Conservation (phyloP, 805 yeast genomes). For the Hanseniaspora guilliermondii region DNA sequence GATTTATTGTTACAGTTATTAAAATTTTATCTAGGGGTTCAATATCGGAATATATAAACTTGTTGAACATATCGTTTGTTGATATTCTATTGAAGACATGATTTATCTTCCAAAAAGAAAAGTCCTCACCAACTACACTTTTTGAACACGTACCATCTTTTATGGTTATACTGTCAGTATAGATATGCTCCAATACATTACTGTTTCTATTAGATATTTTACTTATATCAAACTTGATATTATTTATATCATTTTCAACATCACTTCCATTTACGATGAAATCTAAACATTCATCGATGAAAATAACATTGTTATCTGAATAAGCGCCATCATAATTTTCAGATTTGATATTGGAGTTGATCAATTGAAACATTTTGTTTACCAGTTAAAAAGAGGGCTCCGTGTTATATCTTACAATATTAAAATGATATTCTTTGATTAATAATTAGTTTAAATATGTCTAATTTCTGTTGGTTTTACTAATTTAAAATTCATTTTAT, state of each 20-base stretch:
- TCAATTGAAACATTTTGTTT: not conserved
- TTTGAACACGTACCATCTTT: not conserved
- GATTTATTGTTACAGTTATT: not conserved
- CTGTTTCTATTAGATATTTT: not conserved
- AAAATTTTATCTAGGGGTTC: not conserved
- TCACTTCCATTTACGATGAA: not conserved
- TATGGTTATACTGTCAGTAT: not conserved
- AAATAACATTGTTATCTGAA: not conserved
- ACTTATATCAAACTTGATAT: not conserved
- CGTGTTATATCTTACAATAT: too few species aligned
- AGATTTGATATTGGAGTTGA: not conserved
- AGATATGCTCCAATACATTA: not conserved
- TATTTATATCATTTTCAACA: not conserved
- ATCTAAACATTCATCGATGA: slow-evolving; percentile 8
- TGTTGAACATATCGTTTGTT: slow-evolving; percentile 8
- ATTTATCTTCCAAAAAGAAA: not conserved
- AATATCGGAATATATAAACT: slow-evolving; percentile 1
- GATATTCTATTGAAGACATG: not conserved
- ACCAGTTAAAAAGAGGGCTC: not conserved
- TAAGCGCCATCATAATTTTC: not conserved
- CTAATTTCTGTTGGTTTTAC: too few species aligned
- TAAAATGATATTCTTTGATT: too few species aligned
- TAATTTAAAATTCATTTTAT: too few species aligned
- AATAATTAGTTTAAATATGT: too few species aligned
- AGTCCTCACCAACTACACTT: slow-evolving; percentile 6